A percentile compares a stretch with the other conserved stretches of the same genome.
These are phyloP conservation scores for Sugiyamaella boreocaroliniensis DNA, from an alignment of 805 yeast genomes.

Conservation along the genomic window DNA sequence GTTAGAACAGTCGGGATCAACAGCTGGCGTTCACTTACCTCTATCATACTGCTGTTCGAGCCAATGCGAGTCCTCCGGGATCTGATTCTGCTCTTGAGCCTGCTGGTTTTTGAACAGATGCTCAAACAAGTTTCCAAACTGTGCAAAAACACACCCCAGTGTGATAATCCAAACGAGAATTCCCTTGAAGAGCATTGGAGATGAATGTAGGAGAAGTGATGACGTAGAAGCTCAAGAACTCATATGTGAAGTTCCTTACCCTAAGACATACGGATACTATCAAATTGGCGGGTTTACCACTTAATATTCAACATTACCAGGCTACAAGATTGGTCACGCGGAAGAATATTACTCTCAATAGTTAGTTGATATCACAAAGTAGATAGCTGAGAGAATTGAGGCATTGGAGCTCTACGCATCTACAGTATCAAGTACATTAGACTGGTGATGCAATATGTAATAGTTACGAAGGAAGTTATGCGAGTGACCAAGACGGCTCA, in stretches of 20 bases:
- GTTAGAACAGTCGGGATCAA: background rate
- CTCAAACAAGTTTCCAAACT: slow-evolving; percentile 42
- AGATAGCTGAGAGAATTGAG: no score
- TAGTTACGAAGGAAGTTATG: background rate
- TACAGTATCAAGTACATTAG: no score
- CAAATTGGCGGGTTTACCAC: no score
- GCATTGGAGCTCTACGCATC: no score
- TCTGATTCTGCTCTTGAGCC: slow-evolving; percentile 26
- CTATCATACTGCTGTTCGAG: slow-evolving; percentile 21
- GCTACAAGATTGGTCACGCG: no score
- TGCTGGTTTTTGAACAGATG: slow-evolving; percentile 33
- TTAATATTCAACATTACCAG: no score
- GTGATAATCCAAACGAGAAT: slow-evolving; percentile 4
- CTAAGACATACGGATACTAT: no score
- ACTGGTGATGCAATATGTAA: no score
- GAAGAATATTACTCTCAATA: no score
- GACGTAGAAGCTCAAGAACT: no score
- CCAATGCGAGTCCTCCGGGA: slow-evolving; percentile 21
- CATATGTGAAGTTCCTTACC: no score
- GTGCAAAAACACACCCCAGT: slow-evolving; percentile 26
- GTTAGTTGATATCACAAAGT: no score
- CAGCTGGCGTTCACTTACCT: slow-evolving; percentile 11
- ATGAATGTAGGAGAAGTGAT: background rate
- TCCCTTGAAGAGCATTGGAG: background rate
- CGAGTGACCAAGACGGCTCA: background rate